Evolutionary conservation across 1,284 basidiomycete genomes (phyloP), one percentile per base, ranked within the genome.

Genomic region (Somion occarium): DNA sequence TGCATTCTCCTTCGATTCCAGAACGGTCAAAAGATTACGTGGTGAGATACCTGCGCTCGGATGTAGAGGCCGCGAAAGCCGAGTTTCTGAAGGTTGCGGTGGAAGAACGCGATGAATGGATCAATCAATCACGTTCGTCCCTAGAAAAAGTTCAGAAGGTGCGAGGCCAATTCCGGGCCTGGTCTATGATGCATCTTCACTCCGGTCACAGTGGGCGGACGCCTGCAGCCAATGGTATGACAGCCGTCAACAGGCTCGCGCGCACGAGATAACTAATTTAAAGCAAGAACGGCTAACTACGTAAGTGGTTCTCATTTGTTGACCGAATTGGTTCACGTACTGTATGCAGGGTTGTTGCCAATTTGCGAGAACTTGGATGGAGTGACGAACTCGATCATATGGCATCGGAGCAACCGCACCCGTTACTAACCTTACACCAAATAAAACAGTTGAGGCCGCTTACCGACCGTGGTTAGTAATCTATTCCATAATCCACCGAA

Each of bases 301-400:
- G 39, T 42, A 22, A 42, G 39, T 42, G 18, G 7, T 42, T 22
- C 9, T 42, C 7, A 34, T 34, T 18, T 42, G 9, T 42, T 42
- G 7, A 42, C 20, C 11, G 11, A 37, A n/a, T 9, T 34, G 15
- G 9, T 18, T 42, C 39, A 42, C 18, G 15, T n/a, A 18, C 9
- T 18, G 7, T 7, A 5, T 18, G 20, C 37, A 48, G 46, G 15
- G 38, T 48, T 15, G 38, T 48, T 4, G 46, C 13, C 7, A 48
- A 48, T 15, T 22, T 48, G 19, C 5, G 37, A 12, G 46, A 39
- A n/a, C 22, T 48, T 9, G 46, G 46, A 7, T 48, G 38, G 34
- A 20, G 24, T 19, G 38, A 38, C n/a, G 46, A 48, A 24, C 20
- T 48, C 34, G 20, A 48, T 15, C 18, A 9, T 22, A 41, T 48